phyloP scores from a whole-genome alignment of 2,329 filamentous ascomycete species.

The Huntiella omanensis region DNA sequence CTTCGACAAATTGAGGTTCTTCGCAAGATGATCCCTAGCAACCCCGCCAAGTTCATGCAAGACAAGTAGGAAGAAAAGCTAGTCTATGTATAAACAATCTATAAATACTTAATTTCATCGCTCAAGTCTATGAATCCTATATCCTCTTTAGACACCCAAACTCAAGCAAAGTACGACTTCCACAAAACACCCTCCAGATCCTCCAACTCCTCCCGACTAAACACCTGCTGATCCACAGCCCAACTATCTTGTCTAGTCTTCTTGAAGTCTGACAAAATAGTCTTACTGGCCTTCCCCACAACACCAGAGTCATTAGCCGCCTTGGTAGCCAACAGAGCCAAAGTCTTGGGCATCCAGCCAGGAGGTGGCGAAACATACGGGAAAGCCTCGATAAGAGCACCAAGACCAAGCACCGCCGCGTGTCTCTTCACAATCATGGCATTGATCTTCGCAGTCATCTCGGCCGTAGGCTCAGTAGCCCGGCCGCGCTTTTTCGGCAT shows the following conservation, averaged over 20 bases:
- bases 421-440: slow-evolving; percentile 67
- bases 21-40: slow-evolving; percentile 46
- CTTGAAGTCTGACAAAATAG: slow-evolving; percentile 90
- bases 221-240: slow-evolving; percentile 82
- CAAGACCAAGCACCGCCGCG: slow-evolving; percentile 78
- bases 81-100: neutral
- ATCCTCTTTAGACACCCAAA: slow-evolving; percentile 1
- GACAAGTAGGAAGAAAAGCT: neutral
- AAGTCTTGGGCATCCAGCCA: slow-evolving; percentile 78
- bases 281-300: slow-evolving; percentile 90
- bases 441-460: slow-evolving; percentile 51
- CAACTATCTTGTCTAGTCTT: slow-evolving; percentile 98
- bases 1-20: slow-evolving; percentile 50
- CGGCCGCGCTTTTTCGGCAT: slow-evolving; percentile 46
- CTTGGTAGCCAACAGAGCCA: slow-evolving; percentile 66
- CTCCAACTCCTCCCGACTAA: slow-evolving; percentile 81
- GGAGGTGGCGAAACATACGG: slow-evolving; percentile 89
- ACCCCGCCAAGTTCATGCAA: slow-evolving; percentile 28
- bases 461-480: slow-evolving; percentile 28
- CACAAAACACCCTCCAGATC: slow-evolving; percentile 90
- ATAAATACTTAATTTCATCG: neutral
- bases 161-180: slow-evolving; percentile 96
- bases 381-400: slow-evolving; percentile 84
- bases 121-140: neutral
- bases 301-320: slow-evolving; percentile 80